Conservation (phyloP, 176 grass and related monocot species). For the Paspalum notatum region DNA sequence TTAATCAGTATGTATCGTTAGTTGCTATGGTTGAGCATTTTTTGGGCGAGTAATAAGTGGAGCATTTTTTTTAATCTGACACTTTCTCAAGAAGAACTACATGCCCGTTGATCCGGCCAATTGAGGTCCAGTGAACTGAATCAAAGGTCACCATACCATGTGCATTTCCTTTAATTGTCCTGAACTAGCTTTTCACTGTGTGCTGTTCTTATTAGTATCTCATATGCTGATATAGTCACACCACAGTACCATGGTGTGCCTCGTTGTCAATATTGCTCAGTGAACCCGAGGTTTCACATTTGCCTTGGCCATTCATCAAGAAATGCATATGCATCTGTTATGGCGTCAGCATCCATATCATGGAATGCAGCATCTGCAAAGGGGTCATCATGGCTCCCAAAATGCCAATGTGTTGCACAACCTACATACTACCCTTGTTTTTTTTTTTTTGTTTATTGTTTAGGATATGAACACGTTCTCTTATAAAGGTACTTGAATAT, state of each 20-base stretch:
- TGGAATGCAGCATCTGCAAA: not conserved
- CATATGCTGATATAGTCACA: not conserved
- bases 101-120: not conserved
- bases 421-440: not conserved
- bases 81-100: not conserved
- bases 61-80: not conserved
- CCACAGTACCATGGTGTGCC: not conserved
- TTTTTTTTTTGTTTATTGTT: not conserved
- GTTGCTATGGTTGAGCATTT: not conserved
- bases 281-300: not conserved
- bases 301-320: not conserved
- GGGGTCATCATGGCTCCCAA: not conserved
- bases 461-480: not conserved
- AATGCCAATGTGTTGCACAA: not conserved
- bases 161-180: not conserved
- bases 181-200: not conserved
- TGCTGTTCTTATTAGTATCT: not conserved
- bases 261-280: not conserved
- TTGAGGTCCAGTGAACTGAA: not conserved
- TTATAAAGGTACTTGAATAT: not conserved
- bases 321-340: not conserved
- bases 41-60: not conserved
- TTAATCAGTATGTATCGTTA: not conserved
- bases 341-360: not conserved
- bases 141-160: not conserved